Base-by-base conservation (phyloP, 495 filamentous ascomycete genomes). In the Podospora pseudocomata region DNA sequence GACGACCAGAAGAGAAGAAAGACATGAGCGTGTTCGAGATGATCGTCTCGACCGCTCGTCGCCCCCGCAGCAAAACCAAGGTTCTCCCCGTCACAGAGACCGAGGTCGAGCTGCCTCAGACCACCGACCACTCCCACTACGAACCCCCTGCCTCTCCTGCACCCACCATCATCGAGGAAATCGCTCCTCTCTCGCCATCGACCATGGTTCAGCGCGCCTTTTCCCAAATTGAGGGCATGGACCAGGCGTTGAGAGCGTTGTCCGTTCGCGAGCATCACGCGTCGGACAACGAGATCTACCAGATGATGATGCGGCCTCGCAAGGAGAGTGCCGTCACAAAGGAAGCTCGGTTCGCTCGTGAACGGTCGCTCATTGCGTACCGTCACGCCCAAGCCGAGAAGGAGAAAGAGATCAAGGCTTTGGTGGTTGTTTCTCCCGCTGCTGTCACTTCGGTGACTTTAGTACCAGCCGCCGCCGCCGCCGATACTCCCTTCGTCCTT, bases 51-150 rank as follows among this genome's bases (percentile, higher is more conserved):
- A 28, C 6, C 1, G 4, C 9, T 26, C 16, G 11, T 18, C 19
- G 1, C 13, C 19, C 19, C 11, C 59, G 59, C 59, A 61, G 30
- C 23, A 28, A 13, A 61, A 18, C 6, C 23, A 26, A 18, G 26
- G 59, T 61, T 61, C 59, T 61, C 59, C 59, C 59, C 59, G 15
- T 61, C 59, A 61, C 59, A 61, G 59, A 61, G 59, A 61, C 59
- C 15, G 59, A 59, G 19, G 19, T 30, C 59, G 23, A 16, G 59
- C 26, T 30, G 23, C 27, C 59, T 61, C 30, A 16, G 59, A 61
- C 59, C 59, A 27, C 59, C 30, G 61, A 49, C 39, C 39, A 49
- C 39, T 49, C 39, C 39, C 39, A 49, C 39, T 49, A 13, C 39
- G 39, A 49, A 6, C 39, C 39, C 39, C 39, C 15, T 13, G 39